These are phyloP conservation scores for Candida palmyrensis DNA, from an alignment of 805 yeast genomes.

Conservation along the genomic window DNA sequence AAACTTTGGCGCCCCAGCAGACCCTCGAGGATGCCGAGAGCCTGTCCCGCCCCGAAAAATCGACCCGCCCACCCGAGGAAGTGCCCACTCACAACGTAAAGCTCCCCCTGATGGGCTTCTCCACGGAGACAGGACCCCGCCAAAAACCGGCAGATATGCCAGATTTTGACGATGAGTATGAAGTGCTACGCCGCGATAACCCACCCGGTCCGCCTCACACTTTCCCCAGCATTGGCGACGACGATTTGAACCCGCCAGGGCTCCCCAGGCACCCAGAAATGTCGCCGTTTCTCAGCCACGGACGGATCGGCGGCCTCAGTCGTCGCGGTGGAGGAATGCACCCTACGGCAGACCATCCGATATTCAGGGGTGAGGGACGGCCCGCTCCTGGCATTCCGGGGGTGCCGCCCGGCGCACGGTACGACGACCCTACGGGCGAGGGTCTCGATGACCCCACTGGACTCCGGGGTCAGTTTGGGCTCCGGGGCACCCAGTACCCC, in stretches of 20 bases:
- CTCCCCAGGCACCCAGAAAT: conserved; percentile 37
- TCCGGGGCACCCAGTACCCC: conserved; percentile 42
- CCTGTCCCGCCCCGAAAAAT: not conserved
- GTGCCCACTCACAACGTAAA: not conserved
- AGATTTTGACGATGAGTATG: conserved; percentile 50
- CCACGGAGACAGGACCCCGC: conserved; percentile 1
- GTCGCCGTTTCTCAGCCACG: conserved; percentile 41
- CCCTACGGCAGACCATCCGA: conserved; percentile 47
- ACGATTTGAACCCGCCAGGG: conserved; percentile 47
- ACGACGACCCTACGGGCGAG: conserved; percentile 47
- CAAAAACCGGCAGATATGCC: conserved; percentile 39
- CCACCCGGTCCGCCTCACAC: conserved; percentile 1
- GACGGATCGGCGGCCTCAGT: conserved; percentile 13
- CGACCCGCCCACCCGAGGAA: not conserved
- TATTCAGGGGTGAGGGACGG: conserved; percentile 33
- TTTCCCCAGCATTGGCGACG: conserved; percentile 40
- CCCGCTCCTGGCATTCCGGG: conserved; percentile 19
- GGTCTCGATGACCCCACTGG: conserved; percentile 26
- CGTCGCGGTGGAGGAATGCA: conserved; percentile 47
- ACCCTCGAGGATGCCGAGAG: conserved; percentile 4
- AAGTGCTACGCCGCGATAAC: conserved; percentile 19
- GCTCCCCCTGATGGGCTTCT: conserved; percentile 5
- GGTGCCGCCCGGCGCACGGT: conserved; percentile 45
- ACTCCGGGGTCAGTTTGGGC: conserved; percentile 2
- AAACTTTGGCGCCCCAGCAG: not conserved